These are phyloP conservation scores for Scutellaria galericulata DNA, from an alignment of 257 asterid species.

Conservation along the genomic window DNA sequence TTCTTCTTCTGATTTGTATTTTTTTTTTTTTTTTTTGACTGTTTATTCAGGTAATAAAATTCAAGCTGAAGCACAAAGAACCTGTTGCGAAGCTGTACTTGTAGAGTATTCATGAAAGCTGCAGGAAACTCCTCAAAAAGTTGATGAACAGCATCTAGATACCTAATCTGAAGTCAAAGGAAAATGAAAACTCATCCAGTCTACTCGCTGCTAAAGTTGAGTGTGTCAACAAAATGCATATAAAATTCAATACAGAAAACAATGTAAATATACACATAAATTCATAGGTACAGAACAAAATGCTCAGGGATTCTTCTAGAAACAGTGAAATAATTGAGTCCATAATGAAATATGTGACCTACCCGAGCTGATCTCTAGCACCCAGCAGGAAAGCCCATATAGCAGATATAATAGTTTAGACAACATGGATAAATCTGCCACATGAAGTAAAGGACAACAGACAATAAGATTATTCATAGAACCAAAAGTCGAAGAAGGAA, in stretches of 20 bases:
- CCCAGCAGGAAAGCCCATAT: constrained; percentile 91
- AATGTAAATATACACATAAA: constrained; percentile 1
- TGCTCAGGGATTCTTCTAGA: constrained; percentile 8
- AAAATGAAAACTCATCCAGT: constrained; percentile 27
- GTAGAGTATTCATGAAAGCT: constrained; percentile 90
- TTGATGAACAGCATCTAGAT: constrained; percentile 90
- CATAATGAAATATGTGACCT: constrained; percentile 50
- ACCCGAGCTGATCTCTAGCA: constrained; percentile 97
- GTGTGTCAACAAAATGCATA: background rate
- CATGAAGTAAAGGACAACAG: too few relatives aligned
- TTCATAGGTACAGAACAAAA: constrained; percentile 8
- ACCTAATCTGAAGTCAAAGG: constrained; percentile 76
- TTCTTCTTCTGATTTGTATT: too few relatives aligned
- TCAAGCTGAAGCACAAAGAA: constrained; percentile 36
- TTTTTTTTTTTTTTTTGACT: too few relatives aligned
- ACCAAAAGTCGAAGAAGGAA: constrained; percentile 11
- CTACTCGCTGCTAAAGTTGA: background rate
- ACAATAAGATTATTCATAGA: constrained; percentile 28
- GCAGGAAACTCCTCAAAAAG: constrained; percentile 91
- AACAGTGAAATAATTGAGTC: background rate
- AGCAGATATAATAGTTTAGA: constrained; percentile 91
- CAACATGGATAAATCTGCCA: constrained; percentile 88
- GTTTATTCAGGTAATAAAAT: background rate
- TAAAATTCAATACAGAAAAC: background rate
- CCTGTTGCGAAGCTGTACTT: constrained; percentile 68